phyloP scores from a whole-genome alignment of 805 yeast species.

The Grigorovia yakushimaensis region DNA sequence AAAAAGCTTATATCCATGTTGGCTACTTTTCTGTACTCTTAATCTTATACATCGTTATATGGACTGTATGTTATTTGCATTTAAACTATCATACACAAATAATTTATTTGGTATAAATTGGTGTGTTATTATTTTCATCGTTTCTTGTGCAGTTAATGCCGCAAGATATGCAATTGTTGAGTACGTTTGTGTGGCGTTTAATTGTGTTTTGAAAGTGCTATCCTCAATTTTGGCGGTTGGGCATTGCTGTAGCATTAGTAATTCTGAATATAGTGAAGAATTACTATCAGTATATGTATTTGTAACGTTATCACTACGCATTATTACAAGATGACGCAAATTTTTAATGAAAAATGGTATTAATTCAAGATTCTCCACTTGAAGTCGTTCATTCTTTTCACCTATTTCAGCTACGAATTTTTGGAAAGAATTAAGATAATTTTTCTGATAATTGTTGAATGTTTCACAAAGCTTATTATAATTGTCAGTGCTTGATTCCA shows the following conservation, averaged over 20 bases:
- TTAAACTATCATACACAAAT: slow-evolving; percentile 58
- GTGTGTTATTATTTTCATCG: slow-evolving; percentile 59
- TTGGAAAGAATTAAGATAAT: neutral
- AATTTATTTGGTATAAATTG: slow-evolving; percentile 74
- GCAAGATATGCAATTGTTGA: slow-evolving; percentile 49
- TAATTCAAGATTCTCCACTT: neutral
- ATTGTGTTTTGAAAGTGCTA: neutral
- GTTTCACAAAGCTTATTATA: slow-evolving; percentile 51
- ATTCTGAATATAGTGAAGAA: neutral
- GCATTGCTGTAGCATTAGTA: neutral
- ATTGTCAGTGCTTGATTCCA: slow-evolving; percentile 64
- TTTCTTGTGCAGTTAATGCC: slow-evolving; percentile 81
- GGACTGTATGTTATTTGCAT: neutral
- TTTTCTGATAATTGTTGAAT: slow-evolving; percentile 38
- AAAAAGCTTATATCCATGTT: neutral
- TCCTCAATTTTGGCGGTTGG: neutral
- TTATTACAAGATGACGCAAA: neutral
- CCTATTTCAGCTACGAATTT: neutral
- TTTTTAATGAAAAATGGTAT: neutral
- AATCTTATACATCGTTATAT: neutral
- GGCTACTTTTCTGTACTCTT: no score
- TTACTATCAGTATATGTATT: neutral
- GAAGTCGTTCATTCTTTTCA: neutral
- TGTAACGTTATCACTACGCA: neutral
- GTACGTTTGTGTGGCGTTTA: neutral